Evolutionary conservation across 2,329 filamentous ascomycete genomes (phyloP), one percentile per base, ranked within the genome.

Genomic region (Penicillium sp.): DNA sequence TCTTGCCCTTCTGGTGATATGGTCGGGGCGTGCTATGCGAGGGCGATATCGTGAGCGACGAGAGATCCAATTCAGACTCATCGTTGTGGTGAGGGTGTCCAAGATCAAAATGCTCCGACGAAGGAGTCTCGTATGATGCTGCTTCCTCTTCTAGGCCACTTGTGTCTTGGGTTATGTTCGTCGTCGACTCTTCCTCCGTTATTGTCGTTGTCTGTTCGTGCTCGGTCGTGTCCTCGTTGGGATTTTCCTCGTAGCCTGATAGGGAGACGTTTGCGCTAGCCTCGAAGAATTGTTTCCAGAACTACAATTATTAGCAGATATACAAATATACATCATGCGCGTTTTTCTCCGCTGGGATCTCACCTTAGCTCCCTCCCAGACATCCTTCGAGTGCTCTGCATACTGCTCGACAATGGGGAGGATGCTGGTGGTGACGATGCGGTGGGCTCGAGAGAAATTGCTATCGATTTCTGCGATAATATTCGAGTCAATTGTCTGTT

Each of bases 221-320:
- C 72, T 77, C 56, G 67, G 81, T 66, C 52, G 82, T 84, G n/a
- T 88, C 86, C 24, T 79, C 77, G 6, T 72, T 71, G 14, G 84
- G 84, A 21, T 86, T 81, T 68, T 96, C 92, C 69, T 96, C 93
- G 72, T 99, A 97, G 26, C 92, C 91, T 0, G 91, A 96, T 11
- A 99, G 83, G 11, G 93, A 96, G 24, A 99, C 93, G 67, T 99
- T 97, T 70, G 94, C 94, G 48, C 92, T 96, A 35, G 94, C 91
- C 76, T 99, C 94, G 74, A 99, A 99, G 79, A 99, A 99, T 78
- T 97, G 92, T 75, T 99, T 99, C 94, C 94, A 99, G 75, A 99
- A 99, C 89, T 95, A 67, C 30, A 2, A 30, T 47, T n/a, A 60
- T 46, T 45, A 54, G 16, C 21, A 8, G 11, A 3, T 26, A 35